These are phyloP conservation scores for Candida palmyrensis DNA, from an alignment of 805 yeast species.

Conservation along the genomic window DNA sequence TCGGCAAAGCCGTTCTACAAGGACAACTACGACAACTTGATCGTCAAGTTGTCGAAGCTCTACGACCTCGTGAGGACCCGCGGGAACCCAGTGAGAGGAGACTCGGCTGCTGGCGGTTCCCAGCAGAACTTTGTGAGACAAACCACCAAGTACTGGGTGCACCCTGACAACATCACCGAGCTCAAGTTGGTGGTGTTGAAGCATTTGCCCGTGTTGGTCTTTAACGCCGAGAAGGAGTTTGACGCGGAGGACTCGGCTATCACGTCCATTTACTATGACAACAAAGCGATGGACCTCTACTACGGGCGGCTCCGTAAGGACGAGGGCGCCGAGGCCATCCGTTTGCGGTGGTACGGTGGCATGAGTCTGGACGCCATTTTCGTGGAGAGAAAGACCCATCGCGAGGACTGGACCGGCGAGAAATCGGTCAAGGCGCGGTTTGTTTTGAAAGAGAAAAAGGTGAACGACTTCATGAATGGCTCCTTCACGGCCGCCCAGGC, in stretches of 20 bases:
- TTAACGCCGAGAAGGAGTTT: constrained; percentile 94
- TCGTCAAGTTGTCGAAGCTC: constrained; percentile 81
- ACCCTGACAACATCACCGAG: constrained; percentile 96
- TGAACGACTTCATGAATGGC: constrained; percentile 80
- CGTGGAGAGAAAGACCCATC: constrained; percentile 95
- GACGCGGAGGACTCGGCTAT: constrained; percentile 93
- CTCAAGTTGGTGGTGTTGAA: constrained; percentile 86
- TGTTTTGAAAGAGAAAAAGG: constrained; percentile 84
- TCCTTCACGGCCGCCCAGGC: constrained; percentile 82
- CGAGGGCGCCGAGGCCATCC: constrained; percentile 98
- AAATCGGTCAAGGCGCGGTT: constrained; percentile 98
- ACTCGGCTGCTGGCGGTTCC: constrained; percentile 95
- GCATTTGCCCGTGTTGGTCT: constrained; percentile 94
- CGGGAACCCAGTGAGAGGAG: constrained; percentile 93
- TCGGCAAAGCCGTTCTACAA: constrained; percentile 94
- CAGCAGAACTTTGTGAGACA: constrained; percentile 98
- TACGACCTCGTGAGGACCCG: constrained; percentile 93
- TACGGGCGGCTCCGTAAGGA: constrained; percentile 92
- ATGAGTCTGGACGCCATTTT: constrained; percentile 90
- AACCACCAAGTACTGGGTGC: constrained; percentile 99
- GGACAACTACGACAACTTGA: constrained; percentile 85
- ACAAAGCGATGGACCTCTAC: constrained; percentile 82
- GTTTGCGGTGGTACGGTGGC: constrained; percentile 99
- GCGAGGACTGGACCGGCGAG: constrained; percentile 99
- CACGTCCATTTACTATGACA: constrained; percentile 94